Conservation (phyloP, 352 stramenopile genomes). For the Phytophthora crassamura region DNA sequence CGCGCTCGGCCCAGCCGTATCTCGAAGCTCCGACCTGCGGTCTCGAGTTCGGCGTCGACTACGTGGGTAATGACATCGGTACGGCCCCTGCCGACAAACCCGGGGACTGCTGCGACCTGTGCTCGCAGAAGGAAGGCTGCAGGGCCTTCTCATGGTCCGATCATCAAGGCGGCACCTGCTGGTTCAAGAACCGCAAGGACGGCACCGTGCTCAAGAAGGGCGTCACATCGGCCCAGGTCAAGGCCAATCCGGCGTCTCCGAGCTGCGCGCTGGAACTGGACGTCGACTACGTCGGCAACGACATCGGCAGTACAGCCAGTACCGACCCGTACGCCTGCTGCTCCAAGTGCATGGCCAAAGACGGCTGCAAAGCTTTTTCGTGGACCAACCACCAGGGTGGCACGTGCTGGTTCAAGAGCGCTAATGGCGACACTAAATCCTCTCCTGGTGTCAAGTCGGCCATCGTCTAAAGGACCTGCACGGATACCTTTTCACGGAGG, state of each 20-base stretch:
- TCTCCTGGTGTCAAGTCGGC: constrained; percentile 18
- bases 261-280: constrained; percentile 39
- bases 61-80: constrained; percentile 39
- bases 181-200: constrained; percentile 40
- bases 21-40: constrained; percentile 20
- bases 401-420: constrained; percentile 67
- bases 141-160: constrained; percentile 55
- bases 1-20: constrained; percentile 15
- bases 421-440: constrained; percentile 21
- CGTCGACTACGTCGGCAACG: constrained; percentile 41
- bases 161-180: constrained; percentile 55
- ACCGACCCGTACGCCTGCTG: constrained; percentile 33
- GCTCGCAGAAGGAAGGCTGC: constrained; percentile 19
- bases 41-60: constrained; percentile 31
- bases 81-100: constrained; percentile 9
- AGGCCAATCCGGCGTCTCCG: constrained; percentile 23
- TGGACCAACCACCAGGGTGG: constrained; percentile 52
- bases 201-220: background rate
- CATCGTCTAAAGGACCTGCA: constrained; percentile 9
- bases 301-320: constrained; percentile 27
- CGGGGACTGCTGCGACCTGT: constrained; percentile 22
- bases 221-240: constrained; percentile 20
- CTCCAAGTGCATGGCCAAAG: constrained; percentile 36
- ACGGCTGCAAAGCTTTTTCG: constrained; percentile 36
- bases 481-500: background rate